These are phyloP conservation scores for Solanum appendiculatum DNA, from an alignment of 257 asterid species.

Conservation along the genomic window DNA sequence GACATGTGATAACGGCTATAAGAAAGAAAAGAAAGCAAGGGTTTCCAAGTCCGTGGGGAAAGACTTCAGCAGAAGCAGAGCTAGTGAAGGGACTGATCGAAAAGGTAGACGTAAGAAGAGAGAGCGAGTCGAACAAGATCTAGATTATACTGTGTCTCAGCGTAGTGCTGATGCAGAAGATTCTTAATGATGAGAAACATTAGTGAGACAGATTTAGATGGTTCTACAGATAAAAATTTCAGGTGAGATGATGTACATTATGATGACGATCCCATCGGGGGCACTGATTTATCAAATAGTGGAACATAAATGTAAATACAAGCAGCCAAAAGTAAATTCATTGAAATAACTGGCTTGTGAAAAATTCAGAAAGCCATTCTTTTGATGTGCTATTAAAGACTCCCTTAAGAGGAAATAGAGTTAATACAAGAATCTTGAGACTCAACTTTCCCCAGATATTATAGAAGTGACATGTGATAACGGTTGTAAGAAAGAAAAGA, in stretches of 20 bases:
- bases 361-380: constrained; percentile 20
- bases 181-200: constrained; percentile 20
- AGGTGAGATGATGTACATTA: constrained; percentile 39
- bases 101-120: too few species aligned
- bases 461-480: too few species aligned
- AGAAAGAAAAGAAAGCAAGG: too few species aligned
- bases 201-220: constrained; percentile 45
- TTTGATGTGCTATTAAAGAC: constrained; percentile 35
- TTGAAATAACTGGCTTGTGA: constrained; percentile 24
- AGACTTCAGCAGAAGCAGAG: too few species aligned
- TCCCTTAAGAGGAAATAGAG: constrained; percentile 31
- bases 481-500: too few species aligned
- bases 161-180: too few species aligned
- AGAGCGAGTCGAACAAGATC: too few species aligned
- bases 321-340: neutral
- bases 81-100: too few species aligned
- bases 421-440: constrained; percentile 20
- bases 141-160: too few species aligned
- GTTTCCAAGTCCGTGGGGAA: too few species aligned
- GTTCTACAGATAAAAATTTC: constrained; percentile 46
- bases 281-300: constrained; percentile 17
- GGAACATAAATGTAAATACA: neutral
- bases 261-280: constrained; percentile 40
- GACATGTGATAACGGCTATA: too few species aligned
- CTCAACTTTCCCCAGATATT: constrained; percentile 11